A percentile compares a stretch with the other conserved stretches of the same genome.
phyloP scores from a whole-genome alignment of 768 basidiomycete species.

The Hemileccinum rubropunctum region DNA sequence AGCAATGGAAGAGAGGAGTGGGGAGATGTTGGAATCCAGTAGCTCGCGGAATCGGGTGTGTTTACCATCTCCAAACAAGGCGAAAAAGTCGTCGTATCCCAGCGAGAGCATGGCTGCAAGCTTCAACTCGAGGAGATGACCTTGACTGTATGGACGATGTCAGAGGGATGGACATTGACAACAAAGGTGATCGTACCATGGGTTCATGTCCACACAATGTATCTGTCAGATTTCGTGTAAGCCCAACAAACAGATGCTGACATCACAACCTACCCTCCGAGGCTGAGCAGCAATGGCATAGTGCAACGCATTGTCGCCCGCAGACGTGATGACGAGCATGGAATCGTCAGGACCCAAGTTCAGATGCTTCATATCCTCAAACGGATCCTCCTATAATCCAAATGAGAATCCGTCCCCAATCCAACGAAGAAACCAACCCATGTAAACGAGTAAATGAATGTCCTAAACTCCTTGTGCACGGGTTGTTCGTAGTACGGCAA shows the following conservation, averaged over 20 bases:
- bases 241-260: background rate
- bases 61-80: slow-evolving; percentile 64
- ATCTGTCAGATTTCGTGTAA: slow-evolving; percentile 34
- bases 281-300: slow-evolving; percentile 69
- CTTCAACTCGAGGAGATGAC: slow-evolving; percentile 77
- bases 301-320: slow-evolving; percentile 78
- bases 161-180: background rate
- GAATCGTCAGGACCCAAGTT: slow-evolving; percentile 58
- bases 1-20: slow-evolving; percentile 65
- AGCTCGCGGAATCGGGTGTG: slow-evolving; percentile 58
- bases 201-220: slow-evolving; percentile 75
- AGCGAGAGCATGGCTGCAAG: slow-evolving; percentile 61
- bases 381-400: slow-evolving; percentile 60
- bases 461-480: slow-evolving; percentile 63
- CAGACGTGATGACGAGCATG: slow-evolving; percentile 72
- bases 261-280: slow-evolving; percentile 38
- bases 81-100: slow-evolving; percentile 58
- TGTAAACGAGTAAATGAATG: slow-evolving; percentile 64
- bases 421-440: slow-evolving; percentile 36
- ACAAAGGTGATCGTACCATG: slow-evolving; percentile 35
- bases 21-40: slow-evolving; percentile 59
- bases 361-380: slow-evolving; percentile 66
- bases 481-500: slow-evolving; percentile 69
- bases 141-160: slow-evolving; percentile 44
- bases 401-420: slow-evolving; percentile 4